Evolutionary conservation across 345 rosid genomes (phyloP).

Genomic region (Microthlaspi erraticum): DNA sequence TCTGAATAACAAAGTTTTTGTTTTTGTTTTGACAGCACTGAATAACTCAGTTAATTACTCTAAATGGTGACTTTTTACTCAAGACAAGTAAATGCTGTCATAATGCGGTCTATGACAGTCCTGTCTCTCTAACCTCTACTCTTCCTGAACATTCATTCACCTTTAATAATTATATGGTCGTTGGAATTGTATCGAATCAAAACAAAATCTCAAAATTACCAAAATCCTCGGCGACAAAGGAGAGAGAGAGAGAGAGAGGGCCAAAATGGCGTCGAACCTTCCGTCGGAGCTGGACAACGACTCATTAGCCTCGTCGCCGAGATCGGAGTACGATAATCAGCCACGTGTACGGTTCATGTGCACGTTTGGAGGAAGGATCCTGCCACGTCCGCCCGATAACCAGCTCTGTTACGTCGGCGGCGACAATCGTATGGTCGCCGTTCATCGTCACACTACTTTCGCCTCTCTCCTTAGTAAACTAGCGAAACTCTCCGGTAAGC

Average conservation of each 20-base stretch:
- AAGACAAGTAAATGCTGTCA: not conserved
- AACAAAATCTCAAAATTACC: constrained; percentile 17
- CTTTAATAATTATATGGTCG: constrained; percentile 41
- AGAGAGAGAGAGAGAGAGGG: constrained; percentile 16
- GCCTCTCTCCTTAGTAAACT: constrained; percentile 69
- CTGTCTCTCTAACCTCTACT: constrained; percentile 28
- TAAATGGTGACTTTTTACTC: too few relatives aligned
- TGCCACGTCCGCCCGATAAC: constrained; percentile 95
- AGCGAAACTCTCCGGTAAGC: constrained; percentile 76
- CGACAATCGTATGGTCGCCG: constrained; percentile 88
- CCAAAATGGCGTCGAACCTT: constrained; percentile 60
- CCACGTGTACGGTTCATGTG: constrained; percentile 89
- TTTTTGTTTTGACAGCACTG: too few relatives aligned
- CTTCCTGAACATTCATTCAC: constrained; percentile 40
- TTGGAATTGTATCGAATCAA: constrained; percentile 23
- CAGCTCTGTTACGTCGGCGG: constrained; percentile 96
- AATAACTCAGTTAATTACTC: too few relatives aligned
- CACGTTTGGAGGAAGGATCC: constrained; percentile 92
- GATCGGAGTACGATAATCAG: constrained; percentile 59
- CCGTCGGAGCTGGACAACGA: constrained; percentile 75
- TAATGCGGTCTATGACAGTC: constrained; percentile 34
- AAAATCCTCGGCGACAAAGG: constrained; percentile 40
- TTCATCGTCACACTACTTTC: constrained; percentile 70
- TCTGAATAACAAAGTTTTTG: too few relatives aligned
- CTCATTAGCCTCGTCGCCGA: constrained; percentile 77